Conservation (phyloP, 164 flowering plant species). For the Hamamelis virginiana region DNA sequence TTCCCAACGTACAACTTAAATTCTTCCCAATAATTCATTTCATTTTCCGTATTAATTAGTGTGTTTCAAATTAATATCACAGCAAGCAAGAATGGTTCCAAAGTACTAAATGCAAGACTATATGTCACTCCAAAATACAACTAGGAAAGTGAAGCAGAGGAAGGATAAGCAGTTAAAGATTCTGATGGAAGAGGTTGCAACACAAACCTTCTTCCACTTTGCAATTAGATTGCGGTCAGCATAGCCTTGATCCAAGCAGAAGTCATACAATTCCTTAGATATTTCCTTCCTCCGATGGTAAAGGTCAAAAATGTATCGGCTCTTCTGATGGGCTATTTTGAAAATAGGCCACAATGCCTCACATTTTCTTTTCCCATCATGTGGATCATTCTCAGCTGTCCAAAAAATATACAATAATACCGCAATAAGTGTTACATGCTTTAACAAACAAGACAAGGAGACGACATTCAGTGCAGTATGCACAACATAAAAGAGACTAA, state of each 20-base stretch:
- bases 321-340: conserved; percentile 79
- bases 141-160: background rate
- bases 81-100: background rate
- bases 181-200: background rate
- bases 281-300: conserved; percentile 80
- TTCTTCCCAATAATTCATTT: no score
- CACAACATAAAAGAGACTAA: conserved; percentile 6
- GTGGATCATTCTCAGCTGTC: conserved; percentile 79
- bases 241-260: conserved; percentile 86
- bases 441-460: background rate
- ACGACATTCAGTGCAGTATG: background rate
- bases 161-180: background rate
- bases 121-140: background rate
- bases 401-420: conserved; percentile 10
- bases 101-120: background rate
- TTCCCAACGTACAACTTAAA: background rate
- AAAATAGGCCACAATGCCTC: conserved; percentile 87
- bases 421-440: background rate
- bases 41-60: background rate
- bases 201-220: conserved; percentile 81
- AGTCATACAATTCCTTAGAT: conserved; percentile 73
- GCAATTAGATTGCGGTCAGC: conserved; percentile 77
- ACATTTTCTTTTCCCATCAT: conserved; percentile 88
- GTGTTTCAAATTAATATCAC: background rate
- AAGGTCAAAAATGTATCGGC: conserved; percentile 77